These are phyloP conservation scores for Populus euphratica DNA, from an alignment of 345 rosid species.

Conservation along the genomic window DNA sequence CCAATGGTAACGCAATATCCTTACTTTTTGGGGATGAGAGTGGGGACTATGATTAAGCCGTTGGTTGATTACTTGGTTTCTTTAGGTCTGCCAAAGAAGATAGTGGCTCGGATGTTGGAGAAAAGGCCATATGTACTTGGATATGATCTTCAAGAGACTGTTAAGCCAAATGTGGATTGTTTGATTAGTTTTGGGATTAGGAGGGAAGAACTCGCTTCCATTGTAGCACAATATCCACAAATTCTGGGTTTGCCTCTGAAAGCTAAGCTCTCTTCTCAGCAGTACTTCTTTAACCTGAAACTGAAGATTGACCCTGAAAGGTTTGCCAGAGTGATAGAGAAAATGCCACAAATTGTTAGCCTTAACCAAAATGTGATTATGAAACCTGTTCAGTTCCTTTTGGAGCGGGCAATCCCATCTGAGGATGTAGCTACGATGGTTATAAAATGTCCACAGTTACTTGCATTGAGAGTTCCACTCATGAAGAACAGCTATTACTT, in stretches of 20 bases:
- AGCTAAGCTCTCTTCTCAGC: slow-evolving; percentile 83
- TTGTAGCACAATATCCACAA: slow-evolving; percentile 78
- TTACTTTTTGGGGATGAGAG: slow-evolving; percentile 84
- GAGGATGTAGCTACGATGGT: slow-evolving; percentile 72
- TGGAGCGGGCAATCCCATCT: slow-evolving; percentile 55
- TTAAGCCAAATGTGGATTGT: slow-evolving; percentile 78
- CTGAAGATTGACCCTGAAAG: slow-evolving; percentile 82
- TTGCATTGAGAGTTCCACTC: slow-evolving; percentile 54
- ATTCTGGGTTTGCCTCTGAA: slow-evolving; percentile 78
- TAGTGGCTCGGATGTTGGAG: slow-evolving; percentile 83
- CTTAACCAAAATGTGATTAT: slow-evolving; percentile 72
- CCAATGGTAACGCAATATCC: slow-evolving; percentile 95
- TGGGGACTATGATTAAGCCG: slow-evolving; percentile 81
- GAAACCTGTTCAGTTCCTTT: slow-evolving; percentile 77
- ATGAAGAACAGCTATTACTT: slow-evolving; percentile 85
- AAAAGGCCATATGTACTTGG: slow-evolving; percentile 80
- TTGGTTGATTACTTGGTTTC: slow-evolving; percentile 69
- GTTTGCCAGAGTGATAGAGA: slow-evolving; percentile 67
- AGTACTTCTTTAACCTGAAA: slow-evolving; percentile 76
- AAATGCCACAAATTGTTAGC: slow-evolving; percentile 88
- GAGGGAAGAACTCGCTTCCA: slow-evolving; percentile 51
- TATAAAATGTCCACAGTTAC: slow-evolving; percentile 75
- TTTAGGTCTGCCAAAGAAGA: slow-evolving; percentile 70
- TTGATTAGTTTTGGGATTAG: slow-evolving; percentile 75
- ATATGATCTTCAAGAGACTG: slow-evolving; percentile 79